Percentiles rank a stretch among this genome's conserved stretches.
phyloP scores from a whole-genome alignment of 2,329 filamentous ascomycete species.

The Alternaria brassicae region DNA sequence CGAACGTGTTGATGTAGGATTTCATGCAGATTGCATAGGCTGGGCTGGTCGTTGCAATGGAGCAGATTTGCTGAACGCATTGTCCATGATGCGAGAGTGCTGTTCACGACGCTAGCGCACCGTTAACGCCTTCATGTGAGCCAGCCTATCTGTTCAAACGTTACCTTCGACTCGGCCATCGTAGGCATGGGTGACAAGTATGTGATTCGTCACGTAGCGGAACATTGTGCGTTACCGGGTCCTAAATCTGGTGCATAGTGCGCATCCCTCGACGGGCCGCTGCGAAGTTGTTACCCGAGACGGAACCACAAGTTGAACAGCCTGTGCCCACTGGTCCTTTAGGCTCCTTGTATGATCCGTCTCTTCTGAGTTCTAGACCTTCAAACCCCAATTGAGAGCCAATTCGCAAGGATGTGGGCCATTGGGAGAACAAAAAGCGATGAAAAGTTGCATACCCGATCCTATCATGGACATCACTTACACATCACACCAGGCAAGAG shows the following conservation, averaged over 20 bases:
- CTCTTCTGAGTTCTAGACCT: neutral
- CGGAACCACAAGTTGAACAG: conserved; percentile 7
- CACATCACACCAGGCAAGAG: neutral
- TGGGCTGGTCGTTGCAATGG: neutral
- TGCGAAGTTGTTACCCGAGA: neutral
- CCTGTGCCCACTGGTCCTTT: neutral
- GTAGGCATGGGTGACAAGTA: neutral
- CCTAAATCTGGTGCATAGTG: conserved; percentile 12
- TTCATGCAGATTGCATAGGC: conserved; percentile 1
- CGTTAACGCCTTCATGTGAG: conserved; percentile 12
- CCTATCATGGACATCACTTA: neutral
- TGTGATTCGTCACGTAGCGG: conserved; percentile 5
- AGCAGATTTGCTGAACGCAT: neutral
- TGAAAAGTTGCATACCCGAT: neutral
- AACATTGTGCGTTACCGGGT: conserved; percentile 12
- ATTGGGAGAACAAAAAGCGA: neutral
- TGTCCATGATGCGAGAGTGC: conserved; percentile 3
- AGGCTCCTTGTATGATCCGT: neutral
- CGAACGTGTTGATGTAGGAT: neutral
- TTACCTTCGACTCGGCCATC: neutral
- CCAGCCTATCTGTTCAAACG: neutral
- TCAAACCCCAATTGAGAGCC: neutral
- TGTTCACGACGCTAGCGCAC: conserved; percentile 4
- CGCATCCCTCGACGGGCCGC: conserved; percentile 10
- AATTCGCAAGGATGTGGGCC: too few relatives aligned